Base-by-base conservation (phyloP, 257 asterid species). In the Striga asiatica region DNA sequence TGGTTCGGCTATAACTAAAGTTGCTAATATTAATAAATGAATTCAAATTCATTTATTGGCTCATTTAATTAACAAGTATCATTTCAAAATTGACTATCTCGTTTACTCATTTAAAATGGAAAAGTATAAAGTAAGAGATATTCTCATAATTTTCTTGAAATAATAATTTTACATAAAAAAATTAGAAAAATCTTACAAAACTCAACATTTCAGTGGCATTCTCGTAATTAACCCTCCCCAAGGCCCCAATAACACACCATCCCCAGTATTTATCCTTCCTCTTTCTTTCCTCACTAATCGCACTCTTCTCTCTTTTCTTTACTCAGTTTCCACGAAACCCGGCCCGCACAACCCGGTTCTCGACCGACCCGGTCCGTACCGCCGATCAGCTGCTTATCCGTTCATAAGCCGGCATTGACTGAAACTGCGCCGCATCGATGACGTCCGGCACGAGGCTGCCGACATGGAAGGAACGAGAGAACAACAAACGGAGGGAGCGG, bases 401-500 rank as follows among this genome's bases (percentile, higher is more conserved):
- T 37, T 11, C n/a, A n/a, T n/a, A n/a, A n/a, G n/a, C 54, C 61
- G 28, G 34, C 10, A 38, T 37, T 20, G 46, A 22, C n/a, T 13
- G 6, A 27, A 2, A 16, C 72, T 65, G 25, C 58, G 70, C n/a
- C 57, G 76, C 27, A 1, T 47, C 31, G 46, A 88, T 89, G 95
- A 81, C 95, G 60, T 81, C 94, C 55, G 97, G 95, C 56, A 49
- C 81, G 46, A 69, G 97, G 74, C 79, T 85, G 41, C 95, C 97
- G 70, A 83, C 97, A 37, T 89, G 97, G 97, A 85, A 83, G 80
- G 97, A 89, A 68, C 74, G 97, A 16, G 97, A 89, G 76, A 89
- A 83, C 82, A 89, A 89, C 84, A 89, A 83, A 89, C 93, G 93
- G 53, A 61, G 97, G 61, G 97, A 89, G 76, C 83, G 95, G 11